Percentiles rank a stretch among this genome's conserved stretches.
These are phyloP conservation scores for Colletotrichum sp. DNA, from an alignment of 2,329 filamentous ascomycete species.

Conservation along the genomic window DNA sequence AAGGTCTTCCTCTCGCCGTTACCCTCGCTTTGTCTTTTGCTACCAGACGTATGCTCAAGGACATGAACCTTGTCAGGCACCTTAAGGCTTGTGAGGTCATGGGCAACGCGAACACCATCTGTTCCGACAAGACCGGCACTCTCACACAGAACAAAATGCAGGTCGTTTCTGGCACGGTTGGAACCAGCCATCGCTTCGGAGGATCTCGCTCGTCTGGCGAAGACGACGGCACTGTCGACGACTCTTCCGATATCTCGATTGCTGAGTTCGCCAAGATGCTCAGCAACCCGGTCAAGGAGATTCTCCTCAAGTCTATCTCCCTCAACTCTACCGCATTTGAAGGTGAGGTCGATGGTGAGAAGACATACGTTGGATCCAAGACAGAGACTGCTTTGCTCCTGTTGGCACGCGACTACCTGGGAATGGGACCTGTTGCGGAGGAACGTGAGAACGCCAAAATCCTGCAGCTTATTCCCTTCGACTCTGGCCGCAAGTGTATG, in stretches of 20 bases:
- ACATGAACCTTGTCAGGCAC: slow-evolving; percentile 79
- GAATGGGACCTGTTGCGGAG: slow-evolving; percentile 68
- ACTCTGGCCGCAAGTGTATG: slow-evolving; percentile 78
- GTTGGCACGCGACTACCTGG: slow-evolving; percentile 70
- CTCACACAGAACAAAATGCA: slow-evolving; percentile 74
- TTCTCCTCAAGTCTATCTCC: slow-evolving; percentile 65
- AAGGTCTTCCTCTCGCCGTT: slow-evolving; percentile 79
- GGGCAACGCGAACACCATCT: slow-evolving; percentile 77
- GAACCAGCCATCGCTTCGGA: slow-evolving; percentile 61
- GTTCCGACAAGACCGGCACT: slow-evolving; percentile 72
- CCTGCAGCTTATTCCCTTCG: slow-evolving; percentile 75
- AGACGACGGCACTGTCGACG: slow-evolving; percentile 29
- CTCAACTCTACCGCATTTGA: slow-evolving; percentile 80
- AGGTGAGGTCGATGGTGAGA: slow-evolving; percentile 70
- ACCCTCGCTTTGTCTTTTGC: slow-evolving; percentile 79
- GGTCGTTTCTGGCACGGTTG: slow-evolving; percentile 65
- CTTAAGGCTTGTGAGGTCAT: slow-evolving; percentile 82
- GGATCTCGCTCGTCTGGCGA: slow-evolving; percentile 32
- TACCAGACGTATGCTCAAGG: slow-evolving; percentile 77
- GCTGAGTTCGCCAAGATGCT: slow-evolving; percentile 54
- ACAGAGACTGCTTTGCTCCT: slow-evolving; percentile 78
- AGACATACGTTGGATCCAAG: slow-evolving; percentile 77
- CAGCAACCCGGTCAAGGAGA: slow-evolving; percentile 49
- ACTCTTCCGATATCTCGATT: slow-evolving; percentile 42
- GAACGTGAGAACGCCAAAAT: slow-evolving; percentile 65